A percentile compares a stretch with the other conserved stretches of the same genome.
phyloP scores from a whole-genome alignment of 352 stramenopile genomes.

The Phytophthora vignae region DNA sequence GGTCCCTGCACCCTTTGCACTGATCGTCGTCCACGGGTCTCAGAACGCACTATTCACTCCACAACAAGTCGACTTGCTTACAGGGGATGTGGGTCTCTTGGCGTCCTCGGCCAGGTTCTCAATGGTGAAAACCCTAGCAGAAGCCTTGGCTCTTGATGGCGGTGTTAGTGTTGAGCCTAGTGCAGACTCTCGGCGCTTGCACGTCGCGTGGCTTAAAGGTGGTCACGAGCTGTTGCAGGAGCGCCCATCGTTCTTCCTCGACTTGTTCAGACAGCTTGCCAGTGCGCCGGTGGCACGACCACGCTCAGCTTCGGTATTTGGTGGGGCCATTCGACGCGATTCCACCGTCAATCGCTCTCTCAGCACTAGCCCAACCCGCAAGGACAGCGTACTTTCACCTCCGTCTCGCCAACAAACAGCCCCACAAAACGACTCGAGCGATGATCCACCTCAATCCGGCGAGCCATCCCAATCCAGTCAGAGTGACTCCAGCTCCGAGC shows the following conservation, averaged over 20 bases:
- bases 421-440: background rate
- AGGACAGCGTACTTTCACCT: too few species aligned
- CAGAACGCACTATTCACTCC: slow-evolving; percentile 55
- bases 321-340: background rate
- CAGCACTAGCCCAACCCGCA: slow-evolving; percentile 8
- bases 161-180: background rate
- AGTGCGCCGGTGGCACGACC: slow-evolving; percentile 3
- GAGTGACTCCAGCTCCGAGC: background rate
- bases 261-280: slow-evolving; percentile 60
- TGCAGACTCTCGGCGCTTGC: slow-evolving; percentile 31
- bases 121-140: slow-evolving; percentile 13
- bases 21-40: slow-evolving; percentile 71
- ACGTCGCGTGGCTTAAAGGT: slow-evolving; percentile 80
- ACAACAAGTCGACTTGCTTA: slow-evolving; percentile 44
- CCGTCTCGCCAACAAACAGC: background rate
- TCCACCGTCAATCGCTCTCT: background rate
- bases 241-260: slow-evolving; percentile 55
- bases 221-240: slow-evolving; percentile 81
- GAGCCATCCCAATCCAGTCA: background rate
- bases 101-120: slow-evolving; percentile 13
- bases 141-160: slow-evolving; percentile 21
- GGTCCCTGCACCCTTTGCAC: slow-evolving; percentile 41
- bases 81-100: background rate
- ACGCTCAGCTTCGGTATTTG: background rate
- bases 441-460: background rate